Base-by-base conservation (phyloP, 2,329 filamentous ascomycete genomes). In the Cladosporium sp. region DNA sequence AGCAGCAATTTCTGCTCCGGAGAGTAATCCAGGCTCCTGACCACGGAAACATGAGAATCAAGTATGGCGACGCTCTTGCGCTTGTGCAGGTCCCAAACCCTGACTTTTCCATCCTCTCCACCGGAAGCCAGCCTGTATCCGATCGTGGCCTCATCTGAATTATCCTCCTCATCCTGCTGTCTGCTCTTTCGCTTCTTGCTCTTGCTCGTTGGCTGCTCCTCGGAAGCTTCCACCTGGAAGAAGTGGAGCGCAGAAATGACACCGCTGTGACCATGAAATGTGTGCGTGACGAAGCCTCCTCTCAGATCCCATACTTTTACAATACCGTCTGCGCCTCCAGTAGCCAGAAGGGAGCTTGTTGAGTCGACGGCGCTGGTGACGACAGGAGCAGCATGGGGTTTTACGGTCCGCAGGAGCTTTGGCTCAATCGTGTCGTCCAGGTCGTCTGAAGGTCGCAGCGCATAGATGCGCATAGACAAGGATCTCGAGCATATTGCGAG, bases 301-400 rank as follows among this genome's bases (percentile, higher is more conserved):
- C 79, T 77, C 55, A 98, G 89, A 71, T 98, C 93, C 92, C 92
- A 98, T 49, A 98, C 85, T 70, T 98, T 98, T 63, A 97, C 88
- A 1, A 87, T 82, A 19, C 93, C 93, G 66, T 98, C 93, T 3
- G 93, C 91, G 45, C 88, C 89, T 57, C 95, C 93, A 13, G 92
- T 97, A 13, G 91, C 93, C 41, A 98, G 77, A 10, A 98, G 76
- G 2, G 92, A 95, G 64, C 91, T 87, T 1, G 91, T 95, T 50
- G 82, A 79, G 68, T 98, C 93, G 56, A 93, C 83, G 1, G 89
- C 84, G 11, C 92, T 77, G 8, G 92, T 89, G 1, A 95, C 85
- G 1, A 97, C 90, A 0, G 95, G 93, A 2, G 92, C 91, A 0
- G 83, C 80, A 67, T 97, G 93, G 7, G 93, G 90, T 69, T 95